Evolutionary conservation across 352 stramenopile genomes (phyloP), one percentile per base, ranked within the genome.

Genomic region (Phytophthora citricola): DNA sequence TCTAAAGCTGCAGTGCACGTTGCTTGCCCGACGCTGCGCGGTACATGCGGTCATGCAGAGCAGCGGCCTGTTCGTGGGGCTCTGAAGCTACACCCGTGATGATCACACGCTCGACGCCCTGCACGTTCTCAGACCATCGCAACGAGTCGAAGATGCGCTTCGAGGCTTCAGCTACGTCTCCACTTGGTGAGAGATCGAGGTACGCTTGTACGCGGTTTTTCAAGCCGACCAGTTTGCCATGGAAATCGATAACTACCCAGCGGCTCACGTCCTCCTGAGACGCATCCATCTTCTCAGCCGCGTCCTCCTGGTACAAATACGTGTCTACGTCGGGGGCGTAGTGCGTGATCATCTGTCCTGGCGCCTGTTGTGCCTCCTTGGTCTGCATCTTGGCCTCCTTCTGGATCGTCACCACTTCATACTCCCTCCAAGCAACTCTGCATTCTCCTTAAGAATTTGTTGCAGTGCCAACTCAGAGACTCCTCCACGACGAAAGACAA

Each of bases 331-430:
- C 88, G 0, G 98, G 98, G 10, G 98, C 97, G 71, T 99, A 99
- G 76, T 99, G 98, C 27, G 94, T 99, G 69, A 99, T 86, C 22
- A 96, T 87, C 81, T 99, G 97, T 12, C 97, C 97, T 0, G 97
- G 97, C 4, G 97, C 95, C 34, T 98, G 90, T 47, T 97, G 86
- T 3, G 73, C 84, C 62, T 93, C 84, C 38, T 71, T 77, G 26
- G 84, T 83, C 57, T 91, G 74, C 59, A 85, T 80, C 48, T 78
- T 67, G n/a, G 74, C 78, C 47, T 89, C 77, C 26, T 84, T 89
- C 52, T 91, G 73, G 47, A 93, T 83, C 34, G 75, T 80, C 40
- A 90, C 78, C 44, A 96, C 78, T 32, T 91, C 62, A 44, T 92
- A 90, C 14, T 50, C 32, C 70, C 74, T 12, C 78, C 80, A 0